Evolutionary conservation across 2,329 filamentous ascomycete genomes (phyloP).

Genomic region (Ophiostoma montium): DNA sequence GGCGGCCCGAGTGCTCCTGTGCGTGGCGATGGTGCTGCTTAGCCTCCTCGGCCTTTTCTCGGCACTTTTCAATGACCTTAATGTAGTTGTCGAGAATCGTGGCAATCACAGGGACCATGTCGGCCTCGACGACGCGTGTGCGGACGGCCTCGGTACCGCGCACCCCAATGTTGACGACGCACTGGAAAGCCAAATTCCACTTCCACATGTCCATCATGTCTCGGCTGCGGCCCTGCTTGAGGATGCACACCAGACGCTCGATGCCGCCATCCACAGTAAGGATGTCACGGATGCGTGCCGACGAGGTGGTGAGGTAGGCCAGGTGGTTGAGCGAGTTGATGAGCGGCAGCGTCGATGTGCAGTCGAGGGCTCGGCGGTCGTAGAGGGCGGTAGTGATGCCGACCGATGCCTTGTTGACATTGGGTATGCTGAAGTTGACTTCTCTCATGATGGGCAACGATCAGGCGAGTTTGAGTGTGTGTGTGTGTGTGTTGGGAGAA

Average conservation of each 20-base stretch:
- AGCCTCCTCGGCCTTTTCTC: slow-evolving; percentile 70
- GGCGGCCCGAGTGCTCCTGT: slow-evolving; percentile 33
- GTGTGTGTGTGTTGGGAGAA: background rate
- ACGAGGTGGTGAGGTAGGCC: slow-evolving; percentile 95
- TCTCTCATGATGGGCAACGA: slow-evolving; percentile 61
- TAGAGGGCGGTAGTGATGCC: slow-evolving; percentile 98
- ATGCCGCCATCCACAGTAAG: slow-evolving; percentile 97
- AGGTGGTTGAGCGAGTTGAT: slow-evolving; percentile 99
- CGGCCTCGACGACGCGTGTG: slow-evolving; percentile 90
- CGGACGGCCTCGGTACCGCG: slow-evolving; percentile 87
- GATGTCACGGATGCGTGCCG: slow-evolving; percentile 92
- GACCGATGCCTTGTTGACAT: slow-evolving; percentile 91
- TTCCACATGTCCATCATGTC: slow-evolving; percentile 99
- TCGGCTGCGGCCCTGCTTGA: slow-evolving; percentile 92
- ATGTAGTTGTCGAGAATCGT: slow-evolving; percentile 98
- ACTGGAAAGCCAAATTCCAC: slow-evolving; percentile 98
- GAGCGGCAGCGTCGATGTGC: slow-evolving; percentile 89
- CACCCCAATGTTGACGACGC: slow-evolving; percentile 96
- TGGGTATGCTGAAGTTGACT: slow-evolving; percentile 98
- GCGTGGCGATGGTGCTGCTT: slow-evolving; percentile 52
- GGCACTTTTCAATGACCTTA: slow-evolving; percentile 83
- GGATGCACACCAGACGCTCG: slow-evolving; percentile 88
- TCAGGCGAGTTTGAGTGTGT: background rate
- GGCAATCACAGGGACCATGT: slow-evolving; percentile 97
- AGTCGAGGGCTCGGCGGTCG: slow-evolving; percentile 92